phyloP scores from a whole-genome alignment of 1,139 yeast genomes.

The Yamadazyma siamensis region DNA sequence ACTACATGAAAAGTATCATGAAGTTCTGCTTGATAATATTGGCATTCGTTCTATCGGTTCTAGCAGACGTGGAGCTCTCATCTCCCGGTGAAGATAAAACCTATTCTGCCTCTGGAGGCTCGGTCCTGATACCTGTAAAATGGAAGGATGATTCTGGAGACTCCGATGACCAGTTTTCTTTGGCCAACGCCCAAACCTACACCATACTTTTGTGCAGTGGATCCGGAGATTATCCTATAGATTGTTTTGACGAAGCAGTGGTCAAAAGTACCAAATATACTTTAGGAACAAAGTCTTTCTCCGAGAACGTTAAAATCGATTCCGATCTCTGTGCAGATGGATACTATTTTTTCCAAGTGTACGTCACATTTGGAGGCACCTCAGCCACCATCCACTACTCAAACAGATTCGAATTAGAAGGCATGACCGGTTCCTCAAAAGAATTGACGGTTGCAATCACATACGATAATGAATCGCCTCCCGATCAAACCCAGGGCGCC shows the following conservation, averaged over 20 bases:
- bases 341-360: conserved; percentile 65
- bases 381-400: conserved; percentile 67
- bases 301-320: conserved; percentile 41
- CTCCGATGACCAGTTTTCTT: conserved; percentile 30
- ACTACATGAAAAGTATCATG: no score
- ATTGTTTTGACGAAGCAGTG: conserved; percentile 37
- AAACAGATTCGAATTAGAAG: conserved; percentile 58
- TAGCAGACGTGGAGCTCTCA: conserved; percentile 57
- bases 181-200: conserved; percentile 42
- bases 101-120: conserved; percentile 48
- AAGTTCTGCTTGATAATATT: background rate
- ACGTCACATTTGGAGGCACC: conserved; percentile 40
- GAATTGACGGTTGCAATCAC: conserved; percentile 25
- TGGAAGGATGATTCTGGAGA: conserved; percentile 62
- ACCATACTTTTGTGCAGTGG: conserved; percentile 71
- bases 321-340: conserved; percentile 56
- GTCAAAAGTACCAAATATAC: conserved; percentile 19
- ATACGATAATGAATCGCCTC: conserved; percentile 28
- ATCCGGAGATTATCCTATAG: conserved; percentile 39
- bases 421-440: conserved; percentile 61
- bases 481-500: conserved; percentile 23
- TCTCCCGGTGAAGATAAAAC: conserved; percentile 50
- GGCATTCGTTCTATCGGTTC: background rate
- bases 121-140: conserved; percentile 43
- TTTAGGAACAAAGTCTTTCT: conserved; percentile 12